Conservation (phyloP, 495 filamentous ascomycete genomes). For the Penicillium cosmopolitanum region DNA sequence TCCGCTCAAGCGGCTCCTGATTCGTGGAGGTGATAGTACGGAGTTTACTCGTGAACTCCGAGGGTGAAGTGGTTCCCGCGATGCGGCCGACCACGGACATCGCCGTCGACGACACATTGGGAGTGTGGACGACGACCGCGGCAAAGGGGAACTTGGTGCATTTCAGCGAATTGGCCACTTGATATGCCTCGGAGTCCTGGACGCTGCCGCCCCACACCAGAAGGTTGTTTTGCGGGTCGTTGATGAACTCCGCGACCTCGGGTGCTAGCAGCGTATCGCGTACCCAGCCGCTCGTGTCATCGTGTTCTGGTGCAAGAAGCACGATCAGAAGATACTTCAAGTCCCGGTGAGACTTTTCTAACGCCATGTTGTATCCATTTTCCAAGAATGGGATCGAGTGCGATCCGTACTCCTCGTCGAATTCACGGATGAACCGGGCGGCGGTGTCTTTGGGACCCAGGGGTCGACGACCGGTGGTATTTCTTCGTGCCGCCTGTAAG, state of each 20-base stretch:
- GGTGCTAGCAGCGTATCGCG: slow-evolving; percentile 76
- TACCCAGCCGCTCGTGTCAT: slow-evolving; percentile 85
- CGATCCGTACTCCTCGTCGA: slow-evolving; percentile 87
- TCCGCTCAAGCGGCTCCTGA: slow-evolving; percentile 65
- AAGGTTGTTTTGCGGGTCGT: slow-evolving; percentile 71
- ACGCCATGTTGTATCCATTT: slow-evolving; percentile 84
- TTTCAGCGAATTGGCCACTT: slow-evolving; percentile 79
- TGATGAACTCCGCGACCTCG: slow-evolving; percentile 73
- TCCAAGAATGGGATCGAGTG: slow-evolving; percentile 75
- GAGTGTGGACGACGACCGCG: slow-evolving; percentile 81
- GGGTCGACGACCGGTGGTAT: slow-evolving; percentile 69
- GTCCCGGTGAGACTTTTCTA: slow-evolving; percentile 88
- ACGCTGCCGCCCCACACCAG: slow-evolving; percentile 92
- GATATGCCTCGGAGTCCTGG: slow-evolving; percentile 89
- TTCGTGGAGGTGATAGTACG: slow-evolving; percentile 71
- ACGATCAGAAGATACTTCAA: slow-evolving; percentile 86
- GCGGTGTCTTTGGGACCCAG: slow-evolving; percentile 86
- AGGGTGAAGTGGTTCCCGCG: slow-evolving; percentile 65
- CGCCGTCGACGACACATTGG: slow-evolving; percentile 73
- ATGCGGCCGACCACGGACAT: slow-evolving; percentile 86
- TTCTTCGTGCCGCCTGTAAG: slow-evolving; percentile 55
- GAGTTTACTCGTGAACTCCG: slow-evolving; percentile 71
- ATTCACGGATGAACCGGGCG: slow-evolving; percentile 83
- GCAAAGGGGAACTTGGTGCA: slow-evolving; percentile 92
- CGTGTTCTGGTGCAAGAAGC: slow-evolving; percentile 87